A percentile compares a stretch with the other conserved stretches of the same genome.
phyloP scores from a whole-genome alignment of 2,329 filamentous ascomycete species.

The Colletotrichum truncatum region DNA sequence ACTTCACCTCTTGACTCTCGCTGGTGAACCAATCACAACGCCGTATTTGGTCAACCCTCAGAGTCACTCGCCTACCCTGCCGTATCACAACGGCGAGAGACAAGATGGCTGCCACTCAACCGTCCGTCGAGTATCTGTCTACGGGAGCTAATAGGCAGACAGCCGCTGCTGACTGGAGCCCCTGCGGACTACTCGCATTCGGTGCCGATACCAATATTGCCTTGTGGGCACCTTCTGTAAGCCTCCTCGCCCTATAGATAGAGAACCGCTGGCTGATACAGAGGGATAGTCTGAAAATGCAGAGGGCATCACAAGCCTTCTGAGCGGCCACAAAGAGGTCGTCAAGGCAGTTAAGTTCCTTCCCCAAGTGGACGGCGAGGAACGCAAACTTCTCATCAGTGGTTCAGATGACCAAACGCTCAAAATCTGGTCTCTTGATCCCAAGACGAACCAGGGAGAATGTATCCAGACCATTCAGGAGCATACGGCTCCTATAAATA shows the following conservation, averaged over 20 bases:
- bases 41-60: conserved; percentile 44
- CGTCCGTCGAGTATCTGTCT: conserved; percentile 67
- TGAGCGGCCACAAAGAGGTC: conserved; percentile 79
- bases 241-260: neutral
- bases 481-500: conserved; percentile 82
- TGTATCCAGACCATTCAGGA: conserved; percentile 67
- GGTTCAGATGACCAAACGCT: conserved; percentile 85
- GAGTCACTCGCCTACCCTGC: conserved; percentile 35
- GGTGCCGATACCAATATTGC: conserved; percentile 91
- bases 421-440: conserved; percentile 71
- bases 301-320: conserved; percentile 70
- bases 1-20: conserved; percentile 24
- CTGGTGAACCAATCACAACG: conserved; percentile 46
- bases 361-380: conserved; percentile 54
- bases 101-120: conserved; percentile 34
- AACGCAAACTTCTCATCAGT: conserved; percentile 71
- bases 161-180: conserved; percentile 88
- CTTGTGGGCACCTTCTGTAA: conserved; percentile 75
- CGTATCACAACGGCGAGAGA: neutral
- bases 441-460: conserved; percentile 39
- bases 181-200: conserved; percentile 79
- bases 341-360: conserved; percentile 89
- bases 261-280: neutral
- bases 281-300: conserved; percentile 19
- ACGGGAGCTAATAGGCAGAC: conserved; percentile 92